Percentiles rank a stretch among this genome's conserved stretches.
phyloP scores from a whole-genome alignment of 768 basidiomycete genomes.

The Termitomyces sp. region DNA sequence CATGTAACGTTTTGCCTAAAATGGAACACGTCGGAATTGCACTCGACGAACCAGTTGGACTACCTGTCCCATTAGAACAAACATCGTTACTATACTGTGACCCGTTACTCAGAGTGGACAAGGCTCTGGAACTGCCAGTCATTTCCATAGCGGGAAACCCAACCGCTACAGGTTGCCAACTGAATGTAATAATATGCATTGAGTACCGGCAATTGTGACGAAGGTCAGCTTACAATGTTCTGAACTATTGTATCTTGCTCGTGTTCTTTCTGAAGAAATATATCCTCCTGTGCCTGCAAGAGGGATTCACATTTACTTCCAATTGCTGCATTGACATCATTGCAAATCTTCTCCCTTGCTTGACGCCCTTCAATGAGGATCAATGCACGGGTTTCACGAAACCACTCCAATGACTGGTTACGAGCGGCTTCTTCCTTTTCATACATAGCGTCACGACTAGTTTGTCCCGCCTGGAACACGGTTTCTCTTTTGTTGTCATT shows the following conservation, averaged over 20 bases:
- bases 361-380: neutral
- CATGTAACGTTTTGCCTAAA: too few relatives aligned
- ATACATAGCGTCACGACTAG: neutral
- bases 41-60: too few relatives aligned
- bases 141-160: too few relatives aligned
- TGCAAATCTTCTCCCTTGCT: neutral
- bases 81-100: too few relatives aligned
- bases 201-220: neutral
- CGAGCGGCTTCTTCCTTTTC: neutral
- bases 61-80: too few relatives aligned
- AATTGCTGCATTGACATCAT: neutral
- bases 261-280: neutral
- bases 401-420: neutral
- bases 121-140: too few relatives aligned
- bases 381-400: neutral
- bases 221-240: neutral
- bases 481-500: neutral
- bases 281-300: neutral
- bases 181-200: neutral
- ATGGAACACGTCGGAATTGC: too few relatives aligned
- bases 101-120: too few relatives aligned
- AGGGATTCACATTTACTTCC: neutral
- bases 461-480: neutral
- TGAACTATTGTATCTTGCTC: neutral
- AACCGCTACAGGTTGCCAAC: neutral